Base-by-base conservation (phyloP, 2,329 filamentous ascomycete species). In the Leptographium galeiforme region DNA sequence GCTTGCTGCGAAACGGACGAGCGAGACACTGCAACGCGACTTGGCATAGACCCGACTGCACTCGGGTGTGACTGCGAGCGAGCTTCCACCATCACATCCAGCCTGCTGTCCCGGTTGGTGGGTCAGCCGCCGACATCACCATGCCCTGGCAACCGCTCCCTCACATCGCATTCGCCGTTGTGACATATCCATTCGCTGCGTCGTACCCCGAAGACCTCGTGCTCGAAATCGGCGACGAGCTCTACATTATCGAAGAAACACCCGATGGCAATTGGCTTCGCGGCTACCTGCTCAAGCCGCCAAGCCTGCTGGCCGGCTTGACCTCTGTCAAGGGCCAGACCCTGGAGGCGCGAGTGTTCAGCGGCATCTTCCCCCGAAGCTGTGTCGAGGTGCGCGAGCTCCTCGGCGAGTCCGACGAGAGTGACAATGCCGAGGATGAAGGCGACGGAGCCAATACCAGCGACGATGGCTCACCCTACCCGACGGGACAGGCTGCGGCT, bases 111-210 rank as follows among this genome's bases (percentile, higher is more conserved):
- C 25, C 25, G 10, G 47, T 11, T 18, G 19, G 12, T 41, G n/a
- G 51, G 32, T 40, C 61, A 53, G 57, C 52, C 57, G 50, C 16
- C 60, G 67, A 71, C 71, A 55, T 14, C 59, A 67, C 71, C 70
- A 95, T 95, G 90, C 88, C 90, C 79, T 98, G 93, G 93, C 84
- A 87, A 79, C 91, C 93, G 64, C 80, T 98, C 69, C 88, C 90
- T 70, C 87, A 89, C 64, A 96, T 98, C 74, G 93, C 90, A 66
- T 98, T 97, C 75, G 94, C 91, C 62, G 87, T 98, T 69, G 93
- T 91, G 75, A 90, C 85, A 61, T 95, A 90, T 68, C 93, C 93
- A 40, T 98, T 98, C 72, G 78, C 86, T 62, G 87, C 93, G 56
- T 84, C 87, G 56, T 84, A 84, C 59, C 82, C 89, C 52, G 87